A percentile compares a stretch with the other conserved stretches of the same genome.
Conservation (phyloP, 2,329 filamentous ascomycete species). For the Pseudocercospora eumusae region DNA sequence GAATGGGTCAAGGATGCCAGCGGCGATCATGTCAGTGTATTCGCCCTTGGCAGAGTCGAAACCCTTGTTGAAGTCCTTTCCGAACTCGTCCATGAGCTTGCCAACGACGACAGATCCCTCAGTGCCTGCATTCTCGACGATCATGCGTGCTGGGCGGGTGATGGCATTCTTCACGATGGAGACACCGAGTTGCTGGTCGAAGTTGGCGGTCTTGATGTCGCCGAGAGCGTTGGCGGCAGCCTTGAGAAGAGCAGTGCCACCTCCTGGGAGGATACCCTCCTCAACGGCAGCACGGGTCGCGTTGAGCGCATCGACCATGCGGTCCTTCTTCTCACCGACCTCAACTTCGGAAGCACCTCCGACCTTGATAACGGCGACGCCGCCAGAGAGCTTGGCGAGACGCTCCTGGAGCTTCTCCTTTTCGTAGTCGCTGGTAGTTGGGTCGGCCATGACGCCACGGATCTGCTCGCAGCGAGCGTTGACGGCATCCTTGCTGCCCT, state of each 20-base stretch:
- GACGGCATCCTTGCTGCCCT: conserved; percentile 91
- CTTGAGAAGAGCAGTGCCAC: conserved; percentile 97
- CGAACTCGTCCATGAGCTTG: conserved; percentile 95
- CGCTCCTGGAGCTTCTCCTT: conserved; percentile 99
- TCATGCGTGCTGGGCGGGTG: conserved; percentile 88
- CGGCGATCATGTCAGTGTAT: conserved; percentile 97
- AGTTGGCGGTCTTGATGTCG: conserved; percentile 86
- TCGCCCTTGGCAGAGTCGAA: conserved; percentile 96
- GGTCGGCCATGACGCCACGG: conserved; percentile 91
- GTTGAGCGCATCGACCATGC: conserved; percentile 97
- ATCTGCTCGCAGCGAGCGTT: conserved; percentile 98
- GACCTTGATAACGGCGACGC: conserved; percentile 99
- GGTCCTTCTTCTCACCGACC: conserved; percentile 99
- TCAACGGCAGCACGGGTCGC: conserved; percentile 97
- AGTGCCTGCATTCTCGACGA: conserved; percentile 95
- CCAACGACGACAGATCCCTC: conserved; percentile 96
- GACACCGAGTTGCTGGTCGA: conserved; percentile 98
- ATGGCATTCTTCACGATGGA: conserved; percentile 98
- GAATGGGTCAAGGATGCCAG: conserved; percentile 97
- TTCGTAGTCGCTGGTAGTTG: conserved; percentile 96
- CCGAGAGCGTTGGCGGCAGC: conserved; percentile 85
- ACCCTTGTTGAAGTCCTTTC: conserved; percentile 92
- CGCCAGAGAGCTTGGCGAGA: conserved; percentile 97
- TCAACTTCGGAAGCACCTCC: conserved; percentile 97
- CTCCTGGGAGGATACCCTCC: conserved; percentile 97